Base-by-base conservation (phyloP, 2,329 filamentous ascomycete genomes). In the Monosporascus sp. region DNA sequence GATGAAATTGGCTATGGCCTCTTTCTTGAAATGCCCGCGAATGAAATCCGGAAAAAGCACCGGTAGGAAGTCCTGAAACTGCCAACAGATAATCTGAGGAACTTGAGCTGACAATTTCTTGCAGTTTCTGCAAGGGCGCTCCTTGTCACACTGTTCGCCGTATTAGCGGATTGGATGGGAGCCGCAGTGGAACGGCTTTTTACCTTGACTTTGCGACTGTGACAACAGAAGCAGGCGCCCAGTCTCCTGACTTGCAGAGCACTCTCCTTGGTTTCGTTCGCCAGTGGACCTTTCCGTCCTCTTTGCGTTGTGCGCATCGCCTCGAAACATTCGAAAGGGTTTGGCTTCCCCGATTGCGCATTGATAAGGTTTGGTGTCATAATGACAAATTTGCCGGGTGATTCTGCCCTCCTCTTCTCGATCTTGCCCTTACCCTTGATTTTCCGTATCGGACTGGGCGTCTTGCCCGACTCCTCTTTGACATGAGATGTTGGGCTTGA, bases 221-320 rank as follows among this genome's bases (percentile, higher is more conserved):
- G 79, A 61, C 80, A 83, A 67, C 78, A 81, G 68, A 83, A 83
- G 62, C 80, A 83, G 9, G 80, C 80, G 6, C 80, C 80, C 5
- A 73, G 65, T 35, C 79, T 73, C 17, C 80, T 74, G 11, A 83
- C 78, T 52, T 79, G 74, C 2, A 82, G 70, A 1, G 80, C 80
- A 46, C 72, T 77, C 64, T 80, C 72, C 62, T 81, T 81, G 31
- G 74, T 78, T n/a, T 77, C 74, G 47, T 76, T 72, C 25, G 78
- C 76, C 38, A 83, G 65, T 1, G 80, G 79, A 0, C 80, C 80
- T 61, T 83, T 83, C 50, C 80, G 73, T 2, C 80, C 80, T 51
- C 78, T 74, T 56, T 81, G 78, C 7, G 77, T 77, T 6, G 75
- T 74, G 24, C 77, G 72, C 68, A 78, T 72, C 17, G 74, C 74